Evolutionary conservation across 2,329 filamentous ascomycete species (phyloP).

Genomic region (Neopestalotiopsis sp.): DNA sequence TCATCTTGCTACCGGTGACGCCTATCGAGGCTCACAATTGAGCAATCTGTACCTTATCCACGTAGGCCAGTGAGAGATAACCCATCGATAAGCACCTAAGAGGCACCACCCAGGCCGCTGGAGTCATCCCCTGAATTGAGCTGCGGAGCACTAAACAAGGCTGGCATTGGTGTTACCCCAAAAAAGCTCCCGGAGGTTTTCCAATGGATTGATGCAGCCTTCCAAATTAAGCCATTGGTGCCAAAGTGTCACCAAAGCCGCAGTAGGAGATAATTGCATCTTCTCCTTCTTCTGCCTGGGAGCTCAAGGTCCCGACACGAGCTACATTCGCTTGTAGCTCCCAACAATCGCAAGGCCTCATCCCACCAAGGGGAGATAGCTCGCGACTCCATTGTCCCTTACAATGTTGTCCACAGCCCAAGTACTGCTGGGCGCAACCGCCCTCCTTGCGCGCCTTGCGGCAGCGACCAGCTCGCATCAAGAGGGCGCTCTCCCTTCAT

Average conservation of each 20-base stretch:
- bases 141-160: constrained; percentile 1
- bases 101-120: not conserved
- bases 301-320: not conserved
- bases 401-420: constrained; percentile 29
- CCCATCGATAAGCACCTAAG: not conserved
- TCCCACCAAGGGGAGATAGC: constrained; percentile 4
- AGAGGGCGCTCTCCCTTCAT: constrained; percentile 59
- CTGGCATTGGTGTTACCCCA: not conserved
- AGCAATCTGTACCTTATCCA: not conserved
- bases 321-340: constrained; percentile 15
- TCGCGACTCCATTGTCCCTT: not conserved
- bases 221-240: not conserved
- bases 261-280: not conserved
- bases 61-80: too few species aligned
- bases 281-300: not conserved
- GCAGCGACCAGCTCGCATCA: constrained; percentile 27
- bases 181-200: not conserved
- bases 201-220: not conserved
- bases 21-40: not conserved
- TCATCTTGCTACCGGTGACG: not conserved
- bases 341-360: not conserved
- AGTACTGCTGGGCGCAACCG: constrained; percentile 25
- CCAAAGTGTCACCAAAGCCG: not conserved
- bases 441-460: constrained; percentile 23
- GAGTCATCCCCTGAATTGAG: not conserved